Base-by-base conservation (phyloP, 2,329 filamentous ascomycete genomes). In the Colletotrichum paranaense region DNA sequence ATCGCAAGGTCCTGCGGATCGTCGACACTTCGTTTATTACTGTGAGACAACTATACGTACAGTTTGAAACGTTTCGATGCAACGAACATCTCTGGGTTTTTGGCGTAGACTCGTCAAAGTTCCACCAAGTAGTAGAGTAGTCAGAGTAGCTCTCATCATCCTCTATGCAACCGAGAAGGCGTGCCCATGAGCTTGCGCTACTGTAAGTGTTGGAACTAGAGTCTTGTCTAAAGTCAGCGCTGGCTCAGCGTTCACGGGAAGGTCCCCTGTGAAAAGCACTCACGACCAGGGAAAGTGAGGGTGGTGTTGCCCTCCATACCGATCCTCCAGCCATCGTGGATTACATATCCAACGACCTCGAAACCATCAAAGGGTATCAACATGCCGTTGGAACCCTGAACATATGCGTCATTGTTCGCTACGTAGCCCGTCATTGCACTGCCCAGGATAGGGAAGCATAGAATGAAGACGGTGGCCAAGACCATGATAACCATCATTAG, bases 391-490 rank as follows among this genome's bases (percentile, higher is more conserved):
- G 56, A 14, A 19, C 76, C 71, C 14, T 56, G 62, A 16, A 80
- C 74, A n/a, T 78, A 79, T 8, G 78, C 75, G 8, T 66, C 63
- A 9, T n/a, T 74, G 49, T 72, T 72, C 11, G 78, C 68, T 9
- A 75, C 70, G 57, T 81, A 81, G 22, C 79, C 79, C 0, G 78
- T 78, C 79, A 81, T 80, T 1, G 79, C 76, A 30, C 79, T 66
- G 2, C 76, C 76, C 8, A 81, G 53, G 1, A 78, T 80, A 16
- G 79, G 80, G 60, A 80, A 81, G 12, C 60, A 62, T 14, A 80
- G 59, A 5, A 78, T 38, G 38, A 80, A 80, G 24, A 77, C 3
- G 62, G 79, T 78, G 11, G 74, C 77, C 5, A 65, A 24, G 19
- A 78, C 55, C 28, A 80, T 76, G 64, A 79, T 79, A 24, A 38